These are phyloP conservation scores for Cyberlindnera euphorbiae DNA, from an alignment of 805 yeast genomes.

Conservation along the genomic window DNA sequence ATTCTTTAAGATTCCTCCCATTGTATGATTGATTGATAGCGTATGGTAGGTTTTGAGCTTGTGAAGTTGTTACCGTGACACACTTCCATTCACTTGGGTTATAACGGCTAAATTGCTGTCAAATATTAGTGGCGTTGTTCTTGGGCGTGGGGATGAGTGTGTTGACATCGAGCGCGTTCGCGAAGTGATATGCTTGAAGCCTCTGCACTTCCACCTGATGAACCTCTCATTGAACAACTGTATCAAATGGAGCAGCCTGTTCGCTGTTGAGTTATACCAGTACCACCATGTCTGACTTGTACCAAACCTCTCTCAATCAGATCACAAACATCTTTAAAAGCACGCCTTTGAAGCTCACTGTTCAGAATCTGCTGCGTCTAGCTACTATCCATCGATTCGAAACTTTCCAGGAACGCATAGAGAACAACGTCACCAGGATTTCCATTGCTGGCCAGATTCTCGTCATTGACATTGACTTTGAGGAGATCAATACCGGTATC, in stretches of 20 bases:
- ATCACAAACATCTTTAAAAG: slow-evolving; percentile 20
- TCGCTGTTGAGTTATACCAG: no score
- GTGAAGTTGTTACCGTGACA: no score
- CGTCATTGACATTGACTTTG: slow-evolving; percentile 25
- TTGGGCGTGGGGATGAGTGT: background rate
- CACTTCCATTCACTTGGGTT: no score
- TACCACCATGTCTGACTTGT: slow-evolving; percentile 23
- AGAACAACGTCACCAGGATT: slow-evolving; percentile 15
- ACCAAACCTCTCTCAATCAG: slow-evolving; percentile 17
- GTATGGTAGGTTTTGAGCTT: no score
- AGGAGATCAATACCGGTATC: slow-evolving; percentile 4
- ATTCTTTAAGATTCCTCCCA: slow-evolving; percentile 52
- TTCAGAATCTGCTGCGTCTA: slow-evolving; percentile 24
- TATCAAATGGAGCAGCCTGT: no score
- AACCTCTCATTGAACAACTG: no score
- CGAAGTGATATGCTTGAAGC: no score
- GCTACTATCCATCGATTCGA: slow-evolving; percentile 26
- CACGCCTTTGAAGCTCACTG: slow-evolving; percentile 19
- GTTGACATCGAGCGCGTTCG: no score
- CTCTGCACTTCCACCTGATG: no score
- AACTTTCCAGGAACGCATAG: slow-evolving; percentile 20
- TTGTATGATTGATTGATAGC: slow-evolving; percentile 5
- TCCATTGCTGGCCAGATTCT: slow-evolving; percentile 27
- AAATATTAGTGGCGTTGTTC: background rate
- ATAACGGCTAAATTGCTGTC: no score